Conservation (phyloP, 768 basidiomycete species). For the Pleurotus pulmonarius region DNA sequence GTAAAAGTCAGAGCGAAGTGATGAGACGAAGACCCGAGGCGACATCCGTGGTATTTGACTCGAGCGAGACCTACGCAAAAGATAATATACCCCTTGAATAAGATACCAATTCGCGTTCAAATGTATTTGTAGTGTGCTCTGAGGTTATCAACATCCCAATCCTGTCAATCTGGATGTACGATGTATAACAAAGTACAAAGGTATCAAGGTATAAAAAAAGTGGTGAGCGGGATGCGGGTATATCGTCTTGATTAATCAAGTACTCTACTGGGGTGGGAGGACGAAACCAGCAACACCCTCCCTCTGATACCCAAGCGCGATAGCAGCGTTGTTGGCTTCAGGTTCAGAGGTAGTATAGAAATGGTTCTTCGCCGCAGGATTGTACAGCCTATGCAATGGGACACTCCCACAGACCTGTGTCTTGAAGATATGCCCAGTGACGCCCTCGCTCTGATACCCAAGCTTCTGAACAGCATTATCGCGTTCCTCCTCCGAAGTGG, state of each 20-base stretch:
- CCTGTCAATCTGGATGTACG: no score
- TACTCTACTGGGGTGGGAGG: neutral
- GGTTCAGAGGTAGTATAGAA: neutral
- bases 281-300: neutral
- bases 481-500: neutral
- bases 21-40: no score
- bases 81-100: no score
- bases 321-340: neutral
- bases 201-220: no score
- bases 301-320: neutral
- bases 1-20: no score
- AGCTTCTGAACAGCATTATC: neutral
- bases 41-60: no score
- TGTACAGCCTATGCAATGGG: slow-evolving; percentile 7
- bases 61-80: no score
- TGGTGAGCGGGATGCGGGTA: no score
- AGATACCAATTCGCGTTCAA: no score
- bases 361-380: neutral
- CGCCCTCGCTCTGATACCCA: neutral
- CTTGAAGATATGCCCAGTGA: slow-evolving; percentile 7
- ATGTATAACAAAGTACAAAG: no score
- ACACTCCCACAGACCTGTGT: slow-evolving; percentile 9
- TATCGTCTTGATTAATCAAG: neutral
- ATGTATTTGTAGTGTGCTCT: no score
- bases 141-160: no score